Evolutionary conservation across 257 asterid genomes (phyloP).

Genomic region (Solanum chilense): DNA sequence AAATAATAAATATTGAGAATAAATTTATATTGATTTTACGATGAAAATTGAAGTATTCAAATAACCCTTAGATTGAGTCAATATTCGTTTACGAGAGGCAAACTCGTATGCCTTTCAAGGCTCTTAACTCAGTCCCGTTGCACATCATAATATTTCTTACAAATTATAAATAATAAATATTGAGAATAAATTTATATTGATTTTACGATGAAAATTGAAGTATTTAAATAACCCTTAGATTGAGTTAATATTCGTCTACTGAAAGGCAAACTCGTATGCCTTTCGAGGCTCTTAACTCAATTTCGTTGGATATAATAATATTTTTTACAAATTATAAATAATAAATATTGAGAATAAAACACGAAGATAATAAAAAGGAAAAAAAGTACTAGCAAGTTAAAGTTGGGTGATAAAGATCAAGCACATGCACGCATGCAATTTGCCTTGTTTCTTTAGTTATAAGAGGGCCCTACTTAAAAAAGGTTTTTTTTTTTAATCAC

Average conservation of each 20-base stretch:
- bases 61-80: too few species aligned
- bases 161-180: background rate
- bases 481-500: too few species aligned
- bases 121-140: background rate
- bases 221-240: background rate
- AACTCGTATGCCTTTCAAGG: too few species aligned
- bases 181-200: background rate
- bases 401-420: background rate
- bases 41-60: background rate
- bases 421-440: background rate
- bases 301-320: rapidly evolving
- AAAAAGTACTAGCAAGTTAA: background rate
- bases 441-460: background rate
- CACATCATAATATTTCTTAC: too few species aligned
- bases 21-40: background rate
- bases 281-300: too few species aligned
- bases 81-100: too few species aligned
- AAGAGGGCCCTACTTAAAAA: background rate
- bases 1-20: background rate
- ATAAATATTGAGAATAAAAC: background rate
- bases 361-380: background rate
- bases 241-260: too few species aligned
- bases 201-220: background rate
- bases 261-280: too few species aligned
- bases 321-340: too few species aligned